A percentile compares a stretch with the other conserved stretches of the same genome.
Evolutionary conservation across 2,329 filamentous ascomycete genomes (phyloP).

Genomic region (Fusarium pininemorale): DNA sequence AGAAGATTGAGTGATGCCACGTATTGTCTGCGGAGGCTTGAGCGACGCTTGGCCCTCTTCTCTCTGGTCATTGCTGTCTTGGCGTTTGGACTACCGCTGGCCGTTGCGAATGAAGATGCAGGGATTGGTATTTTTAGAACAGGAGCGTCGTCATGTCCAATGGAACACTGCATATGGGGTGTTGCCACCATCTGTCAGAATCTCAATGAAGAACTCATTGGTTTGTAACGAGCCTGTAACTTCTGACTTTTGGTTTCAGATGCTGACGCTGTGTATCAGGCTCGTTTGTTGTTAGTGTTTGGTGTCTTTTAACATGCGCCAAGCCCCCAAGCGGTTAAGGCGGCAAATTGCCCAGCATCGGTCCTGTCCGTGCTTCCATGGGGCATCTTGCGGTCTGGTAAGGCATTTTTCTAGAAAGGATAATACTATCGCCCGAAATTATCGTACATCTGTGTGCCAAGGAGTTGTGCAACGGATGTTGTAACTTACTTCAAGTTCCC

Average conservation of each 20-base stretch:
- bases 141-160: not conserved
- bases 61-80: slow-evolving; percentile 3
- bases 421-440: too few species aligned
- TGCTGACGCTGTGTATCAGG: not conserved
- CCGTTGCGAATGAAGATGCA: slow-evolving; percentile 6
- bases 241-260: not conserved
- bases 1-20: slow-evolving; percentile 21
- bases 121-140: slow-evolving; percentile 19
- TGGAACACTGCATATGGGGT: not conserved
- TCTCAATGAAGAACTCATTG: not conserved
- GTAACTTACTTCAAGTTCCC: not conserved
- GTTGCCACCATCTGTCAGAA: not conserved
- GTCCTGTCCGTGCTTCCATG: not conserved
- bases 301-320: not conserved
- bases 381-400: not conserved
- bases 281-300: not conserved
- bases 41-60: not conserved
- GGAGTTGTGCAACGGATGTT: not conserved
- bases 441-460: not conserved
- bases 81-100: slow-evolving; percentile 3
- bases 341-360: slow-evolving; percentile 13
- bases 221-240: not conserved
- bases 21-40: slow-evolving; percentile 15
- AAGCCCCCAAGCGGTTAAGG: slow-evolving; percentile 11
- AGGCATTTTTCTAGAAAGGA: not conserved